Evolutionary conservation across 768 basidiomycete genomes (phyloP), one percentile per base, ranked within the genome.

Genomic region (Lentinula lateritia): DNA sequence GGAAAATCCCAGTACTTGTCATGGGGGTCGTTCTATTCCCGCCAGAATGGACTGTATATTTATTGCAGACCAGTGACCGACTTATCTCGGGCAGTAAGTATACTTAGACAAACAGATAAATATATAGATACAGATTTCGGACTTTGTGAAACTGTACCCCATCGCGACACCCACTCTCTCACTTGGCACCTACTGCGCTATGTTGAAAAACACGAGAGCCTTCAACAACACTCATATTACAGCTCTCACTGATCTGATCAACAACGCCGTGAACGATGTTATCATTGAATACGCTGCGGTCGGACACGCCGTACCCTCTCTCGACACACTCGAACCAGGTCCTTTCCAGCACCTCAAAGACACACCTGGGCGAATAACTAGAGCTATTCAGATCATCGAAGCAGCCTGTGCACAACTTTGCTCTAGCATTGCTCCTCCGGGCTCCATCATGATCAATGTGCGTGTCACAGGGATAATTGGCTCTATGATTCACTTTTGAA

Each of bases 321-420:
- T 82, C 13, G 72, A 78, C 55, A 72, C 72, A 20, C 68, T 67
- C 0, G 65, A 60, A n/a, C 67, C 65, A 45, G 74, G 76, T 41
- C 75, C 76, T 0, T 67, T 80, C 57, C 78, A 78, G 48, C 59
- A 60, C 1, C 66, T 65, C 6, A 60, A 68, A 7, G 60, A 63
- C 6, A 66, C 65, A 35, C 61, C 68, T 18, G 70, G 66, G 28
- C 28, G 52, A 15, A 61, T 76, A 8, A 67, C 68, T 18, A 67
- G 68, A 48, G 72, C 72, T 4, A 66, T 76, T 35, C 69, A 71
- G 48, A 71, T 64, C 2, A 71, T 76, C 15, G 74, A 76, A 63
- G 74, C 69, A 3, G 75, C 75, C 7, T 75, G 74, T 55, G 73
- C 71, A 34, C 75, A 75, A 58, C 61, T 76, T 32, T 70, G 68